Percentiles rank a stretch among this genome's conserved stretches.
phyloP scores from a whole-genome alignment of 495 filamentous ascomycete genomes.

The Haplographium delicatum region DNA sequence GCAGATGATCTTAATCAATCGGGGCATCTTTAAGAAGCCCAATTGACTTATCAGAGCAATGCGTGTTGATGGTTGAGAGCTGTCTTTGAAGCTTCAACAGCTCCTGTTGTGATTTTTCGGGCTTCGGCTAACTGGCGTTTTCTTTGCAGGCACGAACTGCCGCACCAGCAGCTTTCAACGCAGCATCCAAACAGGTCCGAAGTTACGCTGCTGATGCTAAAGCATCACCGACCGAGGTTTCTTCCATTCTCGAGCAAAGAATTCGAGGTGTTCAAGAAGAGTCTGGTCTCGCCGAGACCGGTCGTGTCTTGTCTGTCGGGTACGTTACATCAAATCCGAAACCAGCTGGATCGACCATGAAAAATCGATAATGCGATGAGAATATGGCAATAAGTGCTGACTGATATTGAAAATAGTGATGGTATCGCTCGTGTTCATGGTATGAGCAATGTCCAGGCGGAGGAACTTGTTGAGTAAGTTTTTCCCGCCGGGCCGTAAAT shows the following conservation, averaged over 20 bases:
- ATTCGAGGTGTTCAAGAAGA: slow-evolving; percentile 98
- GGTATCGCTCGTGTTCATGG: slow-evolving; percentile 99
- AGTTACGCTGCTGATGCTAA: slow-evolving; percentile 82
- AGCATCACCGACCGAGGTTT: slow-evolving; percentile 94
- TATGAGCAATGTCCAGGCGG: slow-evolving; percentile 99
- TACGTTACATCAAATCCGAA: slow-evolving; percentile 51
- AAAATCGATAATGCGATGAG: slow-evolving; percentile 2
- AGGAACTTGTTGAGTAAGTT: slow-evolving; percentile 99
- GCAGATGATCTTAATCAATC: slow-evolving; percentile 29
- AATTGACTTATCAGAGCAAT: slow-evolving; percentile 40
- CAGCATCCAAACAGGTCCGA: slow-evolving; percentile 71
- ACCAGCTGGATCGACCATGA: slow-evolving; percentile 12
- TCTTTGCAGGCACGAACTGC: slow-evolving; percentile 74
- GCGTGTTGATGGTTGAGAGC: slow-evolving; percentile 28
- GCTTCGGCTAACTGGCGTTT: slow-evolving; percentile 46
- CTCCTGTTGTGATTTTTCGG: slow-evolving; percentile 34
- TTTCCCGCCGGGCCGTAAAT: slow-evolving; percentile 3
- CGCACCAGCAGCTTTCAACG: slow-evolving; percentile 69
- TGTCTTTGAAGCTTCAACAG: slow-evolving; percentile 30
- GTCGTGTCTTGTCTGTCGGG: slow-evolving; percentile 98
- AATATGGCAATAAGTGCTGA: slow-evolving; percentile 18
- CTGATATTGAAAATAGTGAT: slow-evolving; percentile 59
- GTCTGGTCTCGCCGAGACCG: slow-evolving; percentile 93
- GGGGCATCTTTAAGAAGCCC: slow-evolving; percentile 29
- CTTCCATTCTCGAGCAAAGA: slow-evolving; percentile 97